Conservation (phyloP, 2,329 filamentous ascomycete genomes). For the Helminthosporium solani region DNA sequence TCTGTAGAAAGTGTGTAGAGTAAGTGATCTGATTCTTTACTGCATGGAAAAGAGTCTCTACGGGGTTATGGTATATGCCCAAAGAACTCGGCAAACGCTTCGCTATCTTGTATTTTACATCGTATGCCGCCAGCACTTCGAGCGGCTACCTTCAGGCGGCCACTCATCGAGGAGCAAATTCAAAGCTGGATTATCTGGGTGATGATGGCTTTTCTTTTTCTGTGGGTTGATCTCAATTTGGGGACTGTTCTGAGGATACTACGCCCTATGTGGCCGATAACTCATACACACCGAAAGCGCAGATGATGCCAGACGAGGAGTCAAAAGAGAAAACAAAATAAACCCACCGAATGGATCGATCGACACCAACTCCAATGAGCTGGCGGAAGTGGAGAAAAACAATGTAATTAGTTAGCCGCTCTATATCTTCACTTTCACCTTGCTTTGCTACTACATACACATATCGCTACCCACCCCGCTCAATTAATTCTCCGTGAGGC, state of each 20-base stretch:
- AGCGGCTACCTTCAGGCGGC: constrained; percentile 63
- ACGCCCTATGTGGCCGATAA: constrained; percentile 22
- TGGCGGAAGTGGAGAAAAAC: constrained; percentile 10
- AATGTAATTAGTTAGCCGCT: constrained; percentile 10
- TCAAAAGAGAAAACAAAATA: constrained; percentile 3
- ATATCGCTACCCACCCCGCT: constrained; percentile 14
- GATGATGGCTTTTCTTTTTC: constrained; percentile 51
- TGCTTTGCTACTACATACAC: too few species aligned
- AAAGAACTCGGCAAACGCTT: constrained; percentile 62
- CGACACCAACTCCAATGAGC: constrained; percentile 11
- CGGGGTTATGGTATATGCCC: constrained; percentile 39
- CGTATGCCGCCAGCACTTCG: constrained; percentile 62
- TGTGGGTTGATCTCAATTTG: constrained; percentile 58
- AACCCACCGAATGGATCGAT: constrained; percentile 12
- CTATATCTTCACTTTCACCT: constrained; percentile 14
- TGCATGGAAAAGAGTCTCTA: constrained; percentile 55
- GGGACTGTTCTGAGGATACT: constrained; percentile 44
- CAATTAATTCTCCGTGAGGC: constrained; percentile 16
- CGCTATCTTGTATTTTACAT: constrained; percentile 62
- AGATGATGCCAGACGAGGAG: constrained; percentile 16
- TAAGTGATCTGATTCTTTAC: constrained; percentile 65
- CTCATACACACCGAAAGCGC: constrained; percentile 12
- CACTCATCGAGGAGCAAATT: constrained; percentile 48
- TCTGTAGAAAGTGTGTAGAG: constrained; percentile 64
- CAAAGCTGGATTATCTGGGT: constrained; percentile 54